These are phyloP conservation scores for Drosera capensis DNA, from an alignment of 148 eudicot genomes.

Conservation along the genomic window DNA sequence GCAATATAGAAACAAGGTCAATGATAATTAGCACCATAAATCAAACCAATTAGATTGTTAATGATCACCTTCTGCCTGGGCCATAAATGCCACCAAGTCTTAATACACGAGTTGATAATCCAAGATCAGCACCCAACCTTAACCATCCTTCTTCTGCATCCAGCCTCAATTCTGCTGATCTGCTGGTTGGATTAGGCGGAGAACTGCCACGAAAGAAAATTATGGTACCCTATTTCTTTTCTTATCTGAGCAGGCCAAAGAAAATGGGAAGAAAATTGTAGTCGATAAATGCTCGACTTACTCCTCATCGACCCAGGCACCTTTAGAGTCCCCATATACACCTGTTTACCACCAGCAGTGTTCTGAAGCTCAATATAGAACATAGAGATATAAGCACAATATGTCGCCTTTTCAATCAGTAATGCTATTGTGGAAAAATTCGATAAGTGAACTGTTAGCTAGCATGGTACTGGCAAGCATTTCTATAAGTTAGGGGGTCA, in stretches of 20 bases:
- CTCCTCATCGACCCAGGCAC: slow-evolving; percentile 88
- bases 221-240: slow-evolving; percentile 4
- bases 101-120: slow-evolving; percentile 41
- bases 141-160: slow-evolving; percentile 77
- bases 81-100: slow-evolving; percentile 95
- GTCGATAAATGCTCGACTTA: slow-evolving; percentile 30
- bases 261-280: neutral
- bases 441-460: too few species aligned
- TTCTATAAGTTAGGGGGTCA: too few species aligned
- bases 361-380: too few species aligned
- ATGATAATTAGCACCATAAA: neutral
- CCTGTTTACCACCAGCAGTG: slow-evolving; percentile 38
- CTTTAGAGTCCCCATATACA: slow-evolving; percentile 73
- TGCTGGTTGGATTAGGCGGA: slow-evolving; percentile 30
- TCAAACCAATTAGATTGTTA: neutral
- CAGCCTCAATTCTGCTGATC: slow-evolving; percentile 40
- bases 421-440: too few species aligned
- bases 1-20: slow-evolving; percentile 2
- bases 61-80: slow-evolving; percentile 72
- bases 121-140: slow-evolving; percentile 50
- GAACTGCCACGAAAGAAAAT: slow-evolving; percentile 21
- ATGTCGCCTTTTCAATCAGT: neutral
- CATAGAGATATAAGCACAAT: neutral
- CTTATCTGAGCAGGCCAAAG: neutral
- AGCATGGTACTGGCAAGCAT: too few species aligned